Base-by-base conservation (phyloP, 1,284 basidiomycete genomes). In the Malassezia nana region DNA sequence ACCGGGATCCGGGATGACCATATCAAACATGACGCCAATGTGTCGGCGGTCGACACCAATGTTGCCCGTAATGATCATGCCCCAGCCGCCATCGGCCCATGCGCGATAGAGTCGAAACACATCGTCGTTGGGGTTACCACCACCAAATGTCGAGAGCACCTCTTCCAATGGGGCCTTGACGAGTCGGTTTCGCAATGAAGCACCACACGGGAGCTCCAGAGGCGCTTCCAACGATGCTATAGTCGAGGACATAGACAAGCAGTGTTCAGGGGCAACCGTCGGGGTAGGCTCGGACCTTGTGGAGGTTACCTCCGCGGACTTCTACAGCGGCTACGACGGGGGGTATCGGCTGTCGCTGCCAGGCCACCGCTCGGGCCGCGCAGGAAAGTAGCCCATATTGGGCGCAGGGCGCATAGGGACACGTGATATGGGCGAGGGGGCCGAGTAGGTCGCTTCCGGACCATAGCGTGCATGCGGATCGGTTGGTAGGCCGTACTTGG, bases 21-120 rank as follows among this genome's bases (percentile, higher is more conserved):
- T 77, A 70, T 95, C 91, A 56, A 86, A 81, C 1, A 88, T 89
- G 8, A 89, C 79, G 0, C 84, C 80, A 1, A 92, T 79, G 69
- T 92, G 88, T 0, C 78, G 73, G 0, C 70, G 66, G 41, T 82
- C 82, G 28, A 95, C 83, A 63, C 87, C 85, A 1, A 90, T 81
- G 65, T 95, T 95, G 15, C 91, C 80, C 0, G 90, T 89, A 46
- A 92, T 77, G 50, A 95, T 78, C 78, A 94, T 86, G 0, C 89
- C 91, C 88, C 88, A 95, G 18, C 80, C 80, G 4, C 84, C 82
- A 32, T 78, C 72, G 0, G 83, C 82, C 89, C 90, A 96, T 61
- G 78, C 76, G 0, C 80, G 75, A 72, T 96, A 95, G 22, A 95
- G 78, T 1, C 75, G 68, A 33, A 79, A 74, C 68, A 89, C 85